phyloP scores from a whole-genome alignment of 495 filamentous ascomycete genomes.

The Bombardia bombarda region DNA sequence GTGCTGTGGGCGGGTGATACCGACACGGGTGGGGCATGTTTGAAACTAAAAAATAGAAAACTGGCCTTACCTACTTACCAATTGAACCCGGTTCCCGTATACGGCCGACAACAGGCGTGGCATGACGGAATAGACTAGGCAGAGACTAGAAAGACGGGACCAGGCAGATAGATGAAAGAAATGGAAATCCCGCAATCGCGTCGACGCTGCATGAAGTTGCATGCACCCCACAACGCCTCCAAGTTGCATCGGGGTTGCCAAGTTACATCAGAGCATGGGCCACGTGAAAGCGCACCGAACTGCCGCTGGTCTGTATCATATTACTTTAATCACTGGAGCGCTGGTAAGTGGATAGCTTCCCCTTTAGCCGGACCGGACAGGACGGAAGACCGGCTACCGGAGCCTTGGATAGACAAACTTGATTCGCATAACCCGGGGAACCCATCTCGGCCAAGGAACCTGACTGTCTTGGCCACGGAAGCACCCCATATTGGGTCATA shows the following conservation, averaged over 20 bases:
- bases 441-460: conserved; percentile 5
- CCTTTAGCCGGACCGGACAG: conserved; percentile 17
- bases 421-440: conserved; percentile 9
- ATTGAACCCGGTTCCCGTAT: neutral
- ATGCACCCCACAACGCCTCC: conserved; percentile 12
- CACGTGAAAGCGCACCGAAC: conserved; percentile 1
- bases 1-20: too few relatives aligned
- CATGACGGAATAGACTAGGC: neutral
- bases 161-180: neutral
- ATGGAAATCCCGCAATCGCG: neutral
- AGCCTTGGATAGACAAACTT: conserved; percentile 1
- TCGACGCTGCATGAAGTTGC: neutral
- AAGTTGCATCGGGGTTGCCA: too few relatives aligned
- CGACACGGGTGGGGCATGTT: too few relatives aligned
- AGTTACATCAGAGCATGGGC: neutral
- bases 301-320: conserved; percentile 8
- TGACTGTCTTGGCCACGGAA: conserved; percentile 5
- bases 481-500: conserved; percentile 9
- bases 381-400: conserved; percentile 8
- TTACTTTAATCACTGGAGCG: conserved; percentile 1
- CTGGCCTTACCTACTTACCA: neutral
- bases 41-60: neutral
- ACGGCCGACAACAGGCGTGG: neutral
- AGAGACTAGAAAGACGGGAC: neutral
- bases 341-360: conserved; percentile 6